Base-by-base conservation (phyloP, 1,139 yeast genomes). In the Debaryomyces psychrophilus region DNA sequence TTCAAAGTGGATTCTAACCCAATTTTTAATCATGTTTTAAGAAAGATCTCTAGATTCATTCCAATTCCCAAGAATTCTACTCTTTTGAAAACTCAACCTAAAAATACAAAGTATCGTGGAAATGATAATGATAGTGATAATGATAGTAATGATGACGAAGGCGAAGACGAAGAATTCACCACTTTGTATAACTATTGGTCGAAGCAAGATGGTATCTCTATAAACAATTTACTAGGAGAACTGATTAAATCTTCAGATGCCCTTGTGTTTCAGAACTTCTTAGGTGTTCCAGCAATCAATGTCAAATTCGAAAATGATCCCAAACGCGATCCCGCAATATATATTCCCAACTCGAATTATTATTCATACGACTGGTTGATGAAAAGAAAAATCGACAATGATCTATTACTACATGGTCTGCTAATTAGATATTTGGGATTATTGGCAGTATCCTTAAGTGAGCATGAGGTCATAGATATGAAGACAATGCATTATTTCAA, bases 391-490 rank as follows among this genome's bases (percentile, higher is more conserved):
- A 54, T 67, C 12, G 76, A 73, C 49, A 57, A 59, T 18, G 61
- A 65, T 28, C 57, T 67, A 36, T 45, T 59, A 15, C 54, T 69
- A 5, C 79, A 75, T 53, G 70, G 70, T 0, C 68, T 69, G 64
- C 59, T 75, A 50, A 66, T 73, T 23, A 55, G 73, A 37, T 73
- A 58, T 46, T 44, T 73, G 37, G 80, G 80, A 3, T 54, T 75
- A 25, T 51, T 75, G 34, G 60, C 63, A 1, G 66, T 75, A 8
- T 59, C 71, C 2, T 55, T 75, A 29, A 64, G 74, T 47, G 80
- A 75, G 44, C 76, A 68, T 46, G 79, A 75, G 47, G 71, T 73
- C n/a, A 67, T 70, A 7, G 68, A 69, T 46, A 62, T 60, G 49
- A 62, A 60, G 34, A 57, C 71, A 0, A 37, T 50, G 2, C 49